These are phyloP conservation scores for Capsicum baccatum DNA, from an alignment of 257 asterid species.

Conservation along the genomic window DNA sequence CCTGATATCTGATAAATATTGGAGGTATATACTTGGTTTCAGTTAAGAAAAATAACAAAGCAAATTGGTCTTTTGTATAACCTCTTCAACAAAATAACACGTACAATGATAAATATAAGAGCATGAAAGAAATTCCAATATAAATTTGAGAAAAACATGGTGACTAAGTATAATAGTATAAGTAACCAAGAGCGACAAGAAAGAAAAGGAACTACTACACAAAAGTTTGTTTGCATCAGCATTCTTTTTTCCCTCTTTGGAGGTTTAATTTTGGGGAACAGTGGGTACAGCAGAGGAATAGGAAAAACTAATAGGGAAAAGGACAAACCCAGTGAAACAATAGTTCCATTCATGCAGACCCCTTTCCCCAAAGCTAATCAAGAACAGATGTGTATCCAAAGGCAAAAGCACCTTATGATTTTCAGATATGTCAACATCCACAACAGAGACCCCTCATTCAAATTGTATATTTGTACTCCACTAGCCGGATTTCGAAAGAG, in stretches of 20 bases:
- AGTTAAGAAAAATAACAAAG: slow-evolving; percentile 16
- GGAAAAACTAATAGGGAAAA: not conserved
- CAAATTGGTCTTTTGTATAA: not conserved
- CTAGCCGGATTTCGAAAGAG: not conserved
- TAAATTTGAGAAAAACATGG: not conserved
- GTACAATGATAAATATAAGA: not conserved
- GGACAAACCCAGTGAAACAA: not conserved
- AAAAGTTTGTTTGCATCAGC: not conserved
- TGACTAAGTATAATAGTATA: not conserved
- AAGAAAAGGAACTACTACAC: slow-evolving; percentile 14
- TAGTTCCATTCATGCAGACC: not conserved
- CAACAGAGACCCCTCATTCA: not conserved
- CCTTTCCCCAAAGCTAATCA: not conserved
- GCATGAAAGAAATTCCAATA: not conserved
- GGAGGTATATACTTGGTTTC: slow-evolving; percentile 1
- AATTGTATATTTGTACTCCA: not conserved
- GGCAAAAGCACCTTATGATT: not conserved
- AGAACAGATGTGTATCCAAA: not conserved
- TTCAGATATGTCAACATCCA: slow-evolving; percentile 1
- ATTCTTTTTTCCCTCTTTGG: not conserved
- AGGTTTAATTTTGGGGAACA: not conserved
- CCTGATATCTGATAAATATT: slow-evolving; percentile 36
- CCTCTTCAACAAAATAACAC: not conserved
- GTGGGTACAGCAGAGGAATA: not conserved
- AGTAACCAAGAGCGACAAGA: not conserved